Evolutionary conservation across 805 yeast species (phyloP), one percentile per base, ranked within the genome.

Genomic region (Candida adriatica): DNA sequence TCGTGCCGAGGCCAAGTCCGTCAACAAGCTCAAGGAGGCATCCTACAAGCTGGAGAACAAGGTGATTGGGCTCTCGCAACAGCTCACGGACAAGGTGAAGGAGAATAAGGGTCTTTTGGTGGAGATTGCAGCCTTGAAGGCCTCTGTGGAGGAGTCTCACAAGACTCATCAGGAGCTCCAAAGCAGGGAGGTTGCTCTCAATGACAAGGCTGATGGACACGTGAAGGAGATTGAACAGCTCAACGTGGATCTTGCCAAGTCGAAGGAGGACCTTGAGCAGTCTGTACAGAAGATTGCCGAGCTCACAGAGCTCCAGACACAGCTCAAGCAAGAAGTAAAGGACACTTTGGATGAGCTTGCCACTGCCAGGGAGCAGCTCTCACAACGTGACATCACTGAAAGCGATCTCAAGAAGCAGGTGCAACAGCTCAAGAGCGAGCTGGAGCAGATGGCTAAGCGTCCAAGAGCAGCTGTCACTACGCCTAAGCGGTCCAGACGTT

Each of bases 31-130:
- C 64, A 76, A 85, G 58, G 95, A 90, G 56, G 94, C 85, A 24
- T 87, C 94, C 49, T 92, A 86, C 61, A 76, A 82, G 55, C 71
- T 94, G 49, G 99, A 92, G 59, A 92, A 92, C 60, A 92, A 94
- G 67, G 96, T 94, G n/a, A 87, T 92, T 43, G 94, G 88, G 58
- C 73, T 92, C 46, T 90, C 96, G 4, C 94, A 90, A 51, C 72
- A 80, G 9, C 66, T 90, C 39, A 75, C 95, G 1, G 61, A 76
- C 22, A 83, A 85, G 55, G 79, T 82, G 16, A 83, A 75, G 43
- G 96, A 86, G 46, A 88, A 88, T 58, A 80, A 79, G 62, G 71
- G 69, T 39, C 66, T 90, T 51, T 67, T 73, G 37, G 59, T 61
- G 11, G 81, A 82, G 48, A 72, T 88, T 30, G 68, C 71, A 27